Evolutionary conservation across 139 green algal species (phyloP), one percentile per base, ranked within the genome.

Genomic region (Protoeuglena noctilucae): DNA sequence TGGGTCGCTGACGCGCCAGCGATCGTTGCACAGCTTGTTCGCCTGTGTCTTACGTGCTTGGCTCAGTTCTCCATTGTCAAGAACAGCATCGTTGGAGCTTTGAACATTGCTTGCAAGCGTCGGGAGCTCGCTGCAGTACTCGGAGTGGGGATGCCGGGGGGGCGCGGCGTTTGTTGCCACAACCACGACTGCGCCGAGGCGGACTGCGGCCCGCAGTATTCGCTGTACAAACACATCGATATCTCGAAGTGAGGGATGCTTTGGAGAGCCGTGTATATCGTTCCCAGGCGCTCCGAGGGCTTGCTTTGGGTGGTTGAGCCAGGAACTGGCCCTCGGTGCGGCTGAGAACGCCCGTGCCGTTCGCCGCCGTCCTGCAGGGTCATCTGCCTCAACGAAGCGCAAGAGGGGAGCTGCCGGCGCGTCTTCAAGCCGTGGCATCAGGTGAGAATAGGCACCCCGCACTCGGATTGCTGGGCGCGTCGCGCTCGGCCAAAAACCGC

Each of bases 151-250:
- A 77, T 83, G 68, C 73, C 77, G 1, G 41, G 53, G 0, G 65
- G 62, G 16, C 52, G 67, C 19, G 79, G 66, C 2, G 86, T 76
- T 51, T 91, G 83, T 51, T 68, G 70, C 1, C 85, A 94, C 25
- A 79, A 94, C 49, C 85, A 94, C 34, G 84, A 94, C 40, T 94
- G 85, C 40, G 77, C 78, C 26, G 69, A 62, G 2, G 54, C 70
- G 0, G 80, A 93, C 40, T 94, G 85, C 56, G 78, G 80, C 0
- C 67, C 73, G 5, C 67, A 77, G 0, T 94, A 80, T 60, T 84
- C 74, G 0, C 63, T 94, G 1, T 82, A 88, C 67, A 83, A 89
- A 56, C 71, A 88, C 55, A 73, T 94, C 27, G 74, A 87, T 54
- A 59, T n/a, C n/a, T n/a, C n/a, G n/a, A n/a, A n/a, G n/a, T n/a